Evolutionary conservation across 2,329 filamentous ascomycete genomes (phyloP).

Genomic region (Cordyceps pruinosa): DNA sequence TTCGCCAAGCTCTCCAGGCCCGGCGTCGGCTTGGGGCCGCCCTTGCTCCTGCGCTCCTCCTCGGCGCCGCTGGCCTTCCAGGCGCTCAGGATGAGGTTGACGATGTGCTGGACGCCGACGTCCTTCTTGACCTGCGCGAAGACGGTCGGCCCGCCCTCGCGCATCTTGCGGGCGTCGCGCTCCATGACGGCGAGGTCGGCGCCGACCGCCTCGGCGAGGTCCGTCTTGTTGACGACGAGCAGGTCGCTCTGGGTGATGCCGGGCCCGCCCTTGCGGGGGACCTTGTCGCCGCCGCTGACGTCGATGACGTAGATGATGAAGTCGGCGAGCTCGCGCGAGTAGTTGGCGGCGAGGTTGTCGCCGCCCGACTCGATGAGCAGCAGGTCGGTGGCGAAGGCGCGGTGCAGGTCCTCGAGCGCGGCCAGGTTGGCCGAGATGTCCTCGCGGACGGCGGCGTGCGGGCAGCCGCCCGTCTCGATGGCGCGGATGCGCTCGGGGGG

Average conservation of each 20-base stretch:
- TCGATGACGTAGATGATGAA: constrained; percentile 99
- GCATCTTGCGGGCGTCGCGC: constrained; percentile 85
- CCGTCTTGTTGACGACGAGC: constrained; percentile 94
- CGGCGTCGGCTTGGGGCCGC: constrained; percentile 51
- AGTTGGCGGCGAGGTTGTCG: constrained; percentile 96
- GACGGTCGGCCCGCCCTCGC: constrained; percentile 89
- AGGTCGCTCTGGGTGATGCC: constrained; percentile 96
- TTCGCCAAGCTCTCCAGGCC: constrained; percentile 43
- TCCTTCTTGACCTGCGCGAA: constrained; percentile 97
- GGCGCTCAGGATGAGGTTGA: constrained; percentile 80
- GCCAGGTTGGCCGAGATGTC: constrained; percentile 93
- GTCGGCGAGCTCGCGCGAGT: constrained; percentile 88
- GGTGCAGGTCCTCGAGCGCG: constrained; percentile 82
- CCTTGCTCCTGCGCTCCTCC: constrained; percentile 44
- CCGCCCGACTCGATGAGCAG: constrained; percentile 93
- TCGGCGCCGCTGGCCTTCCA: constrained; percentile 88
- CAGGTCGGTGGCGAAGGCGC: constrained; percentile 69
- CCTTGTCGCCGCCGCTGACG: constrained; percentile 92
- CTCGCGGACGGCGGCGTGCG: constrained; percentile 93
- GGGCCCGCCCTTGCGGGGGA: constrained; percentile 89
- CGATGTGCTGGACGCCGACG: constrained; percentile 77
- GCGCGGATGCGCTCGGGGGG: constrained; percentile 79
- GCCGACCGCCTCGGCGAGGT: constrained; percentile 82
- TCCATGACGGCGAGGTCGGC: constrained; percentile 94
- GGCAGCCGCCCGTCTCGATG: constrained; percentile 96